Base-by-base conservation (phyloP, 495 filamentous ascomycete genomes). In the Lasiosphaeria miniovina region DNA sequence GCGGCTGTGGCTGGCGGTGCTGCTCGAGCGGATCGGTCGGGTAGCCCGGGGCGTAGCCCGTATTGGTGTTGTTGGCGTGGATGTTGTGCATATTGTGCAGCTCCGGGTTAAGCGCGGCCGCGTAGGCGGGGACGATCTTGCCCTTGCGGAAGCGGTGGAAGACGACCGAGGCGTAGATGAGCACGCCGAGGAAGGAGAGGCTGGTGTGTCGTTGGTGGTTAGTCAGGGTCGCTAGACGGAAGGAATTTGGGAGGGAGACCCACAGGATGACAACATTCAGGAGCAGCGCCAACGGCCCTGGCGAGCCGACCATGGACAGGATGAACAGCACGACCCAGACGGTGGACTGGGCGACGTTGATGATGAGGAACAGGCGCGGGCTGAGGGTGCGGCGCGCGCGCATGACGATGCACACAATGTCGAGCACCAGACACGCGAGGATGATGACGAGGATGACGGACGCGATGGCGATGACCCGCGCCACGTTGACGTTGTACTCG, bases 361-460 rank as follows among this genome's bases (percentile, higher is more conserved):
- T 54, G 55, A 55, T 49, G 36, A 73, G 48, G 57, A 73, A 73
- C 43, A 73, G 67, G 15, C 43, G 50, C 12, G 71, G 71, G 49
- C 46, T 61, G 15, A 73, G 65, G 2, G 67, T 73, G 10, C 65
- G 58, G 9, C 65, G 59, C 10, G 55, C 34, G 15, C 71, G 69
- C 65, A 65, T 71, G 65, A 73, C 40, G 58, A 73, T 70, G 64
- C 65, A 65, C n/a, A 67, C 65, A 31, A 73, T 54, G 55, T 73
- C 71, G 24, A 71, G 63, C 11, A 64, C 58, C 7, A 70, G 36
- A 53, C 65, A 70, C 36, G 65, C 4, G 33, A 65, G 9, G 14
- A 67, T 53, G 52, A 73, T 51, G 48, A 32, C 57, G 55, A 68
- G 56, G 50, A 62, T 59, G 62, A 73, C 52, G 49, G 41, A 51